A percentile compares a stretch with the other conserved stretches of the same genome.
Conservation (phyloP, 345 rosid species). For the Angophora floribunda region DNA sequence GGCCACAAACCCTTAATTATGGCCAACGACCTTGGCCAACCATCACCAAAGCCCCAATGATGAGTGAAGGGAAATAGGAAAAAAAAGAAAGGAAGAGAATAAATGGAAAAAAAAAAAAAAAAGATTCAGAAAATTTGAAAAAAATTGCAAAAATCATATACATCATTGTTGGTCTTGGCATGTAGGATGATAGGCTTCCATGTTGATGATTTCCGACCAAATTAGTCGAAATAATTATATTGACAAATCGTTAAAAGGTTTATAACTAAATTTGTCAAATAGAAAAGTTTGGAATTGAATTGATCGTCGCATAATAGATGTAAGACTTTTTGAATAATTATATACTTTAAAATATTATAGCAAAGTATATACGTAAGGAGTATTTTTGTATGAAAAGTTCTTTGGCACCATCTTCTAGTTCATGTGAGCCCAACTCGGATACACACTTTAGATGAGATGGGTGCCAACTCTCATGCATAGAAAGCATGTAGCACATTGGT, state of each 20-base stretch:
- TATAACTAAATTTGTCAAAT: too few species aligned
- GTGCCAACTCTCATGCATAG: background rate
- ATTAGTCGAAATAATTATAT: accelerated
- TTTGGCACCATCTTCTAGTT: background rate
- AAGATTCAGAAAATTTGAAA: background rate
- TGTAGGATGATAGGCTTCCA: accelerated
- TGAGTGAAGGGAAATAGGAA: background rate
- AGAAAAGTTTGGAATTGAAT: background rate
- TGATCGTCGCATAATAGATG: accelerated
- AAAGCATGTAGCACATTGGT: background rate
- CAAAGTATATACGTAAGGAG: background rate
- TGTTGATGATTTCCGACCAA: accelerated
- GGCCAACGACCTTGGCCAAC: accelerated
- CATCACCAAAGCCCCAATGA: accelerated
- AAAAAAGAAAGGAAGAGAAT: background rate
- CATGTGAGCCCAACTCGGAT: background rate
- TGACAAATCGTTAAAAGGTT: too few species aligned
- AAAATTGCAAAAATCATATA: accelerated
- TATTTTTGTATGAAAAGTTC: background rate
- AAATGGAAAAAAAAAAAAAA: accelerated
- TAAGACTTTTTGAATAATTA: background rate
- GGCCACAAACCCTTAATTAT: background rate
- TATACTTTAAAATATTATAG: background rate
- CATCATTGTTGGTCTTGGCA: background rate
- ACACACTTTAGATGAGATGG: background rate